Percentiles rank a stretch among this genome's conserved stretches.
These are phyloP conservation scores for Alternaria sp. DNA, from an alignment of 2,329 filamentous ascomycete genomes.

Conservation along the genomic window DNA sequence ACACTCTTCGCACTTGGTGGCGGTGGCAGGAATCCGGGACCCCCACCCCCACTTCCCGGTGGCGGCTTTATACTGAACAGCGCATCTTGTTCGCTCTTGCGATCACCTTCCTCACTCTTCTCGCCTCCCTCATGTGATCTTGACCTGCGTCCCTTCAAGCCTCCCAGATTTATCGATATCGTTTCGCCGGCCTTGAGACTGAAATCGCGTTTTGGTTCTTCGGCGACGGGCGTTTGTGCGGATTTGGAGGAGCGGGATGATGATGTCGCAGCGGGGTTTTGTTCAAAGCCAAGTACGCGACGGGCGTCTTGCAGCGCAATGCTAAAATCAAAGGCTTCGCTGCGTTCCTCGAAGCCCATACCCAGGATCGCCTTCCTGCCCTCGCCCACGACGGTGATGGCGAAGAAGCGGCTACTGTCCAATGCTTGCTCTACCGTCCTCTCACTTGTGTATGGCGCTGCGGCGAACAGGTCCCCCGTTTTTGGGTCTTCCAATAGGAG, in stretches of 20 bases:
- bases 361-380: conserved; percentile 81
- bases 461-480: conserved; percentile 80
- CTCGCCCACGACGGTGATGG: conserved; percentile 78
- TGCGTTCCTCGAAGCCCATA: conserved; percentile 86
- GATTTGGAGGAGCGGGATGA: conserved; percentile 7
- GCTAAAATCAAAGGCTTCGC: conserved; percentile 85
- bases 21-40: conserved; percentile 65
- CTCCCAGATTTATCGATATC: conserved; percentile 80
- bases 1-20: conserved; percentile 70
- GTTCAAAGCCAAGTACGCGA: conserved; percentile 71
- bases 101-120: conserved; percentile 45
- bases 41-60: conserved; percentile 54
- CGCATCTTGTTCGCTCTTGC: conserved; percentile 55
- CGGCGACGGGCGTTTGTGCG: conserved; percentile 37
- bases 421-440: conserved; percentile 77
- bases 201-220: conserved; percentile 73
- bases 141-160: conserved; percentile 58
- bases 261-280: conserved; percentile 36
- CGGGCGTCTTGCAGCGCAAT: conserved; percentile 81
- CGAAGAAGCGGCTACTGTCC: conserved; percentile 86
- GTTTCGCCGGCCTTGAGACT: conserved; percentile 90
- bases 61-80: conserved; percentile 81
- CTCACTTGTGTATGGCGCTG: conserved; percentile 74
- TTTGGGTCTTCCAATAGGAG: conserved; percentile 80
- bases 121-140: conserved; percentile 50